phyloP scores from a whole-genome alignment of 2,329 filamentous ascomycete species.

The Cytospora schulzeri region DNA sequence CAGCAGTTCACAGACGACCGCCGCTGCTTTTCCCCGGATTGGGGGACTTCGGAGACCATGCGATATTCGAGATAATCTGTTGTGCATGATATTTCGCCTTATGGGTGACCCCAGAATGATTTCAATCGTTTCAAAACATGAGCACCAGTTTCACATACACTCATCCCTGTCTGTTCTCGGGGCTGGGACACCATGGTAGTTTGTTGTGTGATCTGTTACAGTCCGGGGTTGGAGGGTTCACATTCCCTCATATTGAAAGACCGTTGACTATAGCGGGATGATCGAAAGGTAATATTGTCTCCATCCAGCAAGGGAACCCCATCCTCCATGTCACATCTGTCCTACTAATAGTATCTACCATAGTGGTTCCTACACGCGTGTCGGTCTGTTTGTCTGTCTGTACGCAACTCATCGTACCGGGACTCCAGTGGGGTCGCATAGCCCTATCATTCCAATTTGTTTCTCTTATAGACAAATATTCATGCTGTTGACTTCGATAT shows the following conservation, averaged over 20 bases:
- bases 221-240: not conserved
- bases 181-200: not conserved
- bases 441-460: not conserved
- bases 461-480: not conserved
- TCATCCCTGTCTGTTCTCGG: not conserved
- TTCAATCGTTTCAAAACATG: not conserved
- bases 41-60: no score
- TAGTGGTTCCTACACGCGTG: not conserved
- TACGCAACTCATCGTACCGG: not conserved
- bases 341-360: not conserved
- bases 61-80: not conserved
- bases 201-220: not conserved
- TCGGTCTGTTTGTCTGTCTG: not conserved
- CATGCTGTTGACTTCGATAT: not conserved
- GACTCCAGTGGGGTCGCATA: not conserved
- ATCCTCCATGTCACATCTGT: slow-evolving; percentile 4
- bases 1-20: no score
- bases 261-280: not conserved
- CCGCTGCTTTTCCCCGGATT: no score
- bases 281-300: no score
- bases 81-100: not conserved
- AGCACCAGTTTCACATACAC: not conserved
- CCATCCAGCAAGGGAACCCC: not conserved
- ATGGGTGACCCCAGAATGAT: not conserved
- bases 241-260: not conserved